Percentiles rank a stretch among this genome's conserved stretches.
Conservation (phyloP, 1,139 yeast genomes). For the Yamadazyma atmosphaerica region DNA sequence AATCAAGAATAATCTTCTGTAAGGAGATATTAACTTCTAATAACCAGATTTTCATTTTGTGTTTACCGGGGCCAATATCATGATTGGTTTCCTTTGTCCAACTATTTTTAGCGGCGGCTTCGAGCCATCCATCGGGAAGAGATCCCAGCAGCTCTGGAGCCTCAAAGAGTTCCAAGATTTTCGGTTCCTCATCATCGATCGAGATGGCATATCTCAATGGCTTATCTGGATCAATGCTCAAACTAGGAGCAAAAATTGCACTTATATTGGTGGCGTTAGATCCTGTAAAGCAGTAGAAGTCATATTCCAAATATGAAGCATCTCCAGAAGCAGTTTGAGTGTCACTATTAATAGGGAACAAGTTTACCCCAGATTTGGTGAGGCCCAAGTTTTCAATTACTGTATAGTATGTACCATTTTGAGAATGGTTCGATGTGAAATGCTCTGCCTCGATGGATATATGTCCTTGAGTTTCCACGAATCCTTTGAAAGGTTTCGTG, state of each 20-base stretch:
- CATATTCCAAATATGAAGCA: constrained; percentile 17
- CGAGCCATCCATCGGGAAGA: constrained; percentile 17
- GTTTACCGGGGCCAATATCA: constrained; percentile 14
- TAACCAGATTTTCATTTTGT: constrained; percentile 17
- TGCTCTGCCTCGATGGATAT: constrained; percentile 18
- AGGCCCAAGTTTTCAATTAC: constrained; percentile 14
- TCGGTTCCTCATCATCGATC: constrained; percentile 17
- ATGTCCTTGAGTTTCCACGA: constrained; percentile 15
- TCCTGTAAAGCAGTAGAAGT: constrained; percentile 17
- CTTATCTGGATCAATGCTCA: constrained; percentile 14
- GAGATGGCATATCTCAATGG: constrained; percentile 18
- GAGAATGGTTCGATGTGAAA: constrained; percentile 10
- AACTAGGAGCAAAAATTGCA: constrained; percentile 16
- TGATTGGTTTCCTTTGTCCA: constrained; percentile 17
- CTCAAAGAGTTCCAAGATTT: constrained; percentile 13
- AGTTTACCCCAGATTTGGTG: constrained; percentile 16
- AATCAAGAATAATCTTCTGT: constrained; percentile 16
- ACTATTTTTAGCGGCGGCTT: constrained; percentile 17
- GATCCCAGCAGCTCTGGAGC: constrained; percentile 14
- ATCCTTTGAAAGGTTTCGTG: constrained; percentile 10
- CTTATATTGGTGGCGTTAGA: constrained; percentile 16
- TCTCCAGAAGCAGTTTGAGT: constrained; percentile 15
- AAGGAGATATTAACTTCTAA: constrained; percentile 15
- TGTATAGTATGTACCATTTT: constrained; percentile 11
- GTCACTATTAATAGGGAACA: constrained; percentile 17